Conservation (phyloP, 352 stramenopile species). For the Pythium aphanidermatum region DNA sequence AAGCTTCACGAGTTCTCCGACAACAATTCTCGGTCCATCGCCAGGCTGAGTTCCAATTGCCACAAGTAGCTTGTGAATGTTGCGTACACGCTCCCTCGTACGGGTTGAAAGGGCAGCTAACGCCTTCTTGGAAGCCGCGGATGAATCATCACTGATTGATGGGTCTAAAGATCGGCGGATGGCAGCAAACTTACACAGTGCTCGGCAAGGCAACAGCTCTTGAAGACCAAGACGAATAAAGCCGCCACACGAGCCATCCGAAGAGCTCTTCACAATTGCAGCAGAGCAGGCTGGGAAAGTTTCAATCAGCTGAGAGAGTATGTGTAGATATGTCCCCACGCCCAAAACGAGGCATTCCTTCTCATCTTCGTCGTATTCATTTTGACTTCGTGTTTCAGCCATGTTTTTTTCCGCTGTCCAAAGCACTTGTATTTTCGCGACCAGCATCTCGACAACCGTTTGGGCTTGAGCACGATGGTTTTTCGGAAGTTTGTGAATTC, state of each 20-base stretch:
- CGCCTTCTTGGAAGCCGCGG: constrained; percentile 22
- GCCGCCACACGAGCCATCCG: constrained; percentile 19
- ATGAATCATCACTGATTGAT: constrained; percentile 34
- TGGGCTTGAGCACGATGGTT: constrained; percentile 61
- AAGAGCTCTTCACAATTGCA: constrained; percentile 56
- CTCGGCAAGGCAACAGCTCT: constrained; percentile 67
- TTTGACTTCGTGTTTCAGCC: constrained; percentile 7
- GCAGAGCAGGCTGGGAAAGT: constrained; percentile 63
- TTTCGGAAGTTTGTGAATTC: constrained; percentile 50
- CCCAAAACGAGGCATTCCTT: constrained; percentile 22
- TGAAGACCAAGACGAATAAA: constrained; percentile 59
- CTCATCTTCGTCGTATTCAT: not conserved
- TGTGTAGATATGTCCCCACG: constrained; percentile 59
- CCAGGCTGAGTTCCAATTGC: constrained; percentile 59
- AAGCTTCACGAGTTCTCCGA: constrained; percentile 65
- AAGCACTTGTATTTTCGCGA: constrained; percentile 43
- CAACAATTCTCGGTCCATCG: constrained; percentile 71
- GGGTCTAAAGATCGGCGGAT: constrained; percentile 46
- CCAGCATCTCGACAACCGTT: constrained; percentile 54
- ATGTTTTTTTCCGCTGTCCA: constrained; percentile 49
- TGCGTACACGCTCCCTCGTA: constrained; percentile 50
- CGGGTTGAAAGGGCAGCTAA: constrained; percentile 24
- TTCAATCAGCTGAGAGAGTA: constrained; percentile 69
- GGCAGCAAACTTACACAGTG: constrained; percentile 62
- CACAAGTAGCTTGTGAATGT: constrained; percentile 63